Conservation (phyloP, 2,329 filamentous ascomycete species). For the Verticillium tricorpus region DNA sequence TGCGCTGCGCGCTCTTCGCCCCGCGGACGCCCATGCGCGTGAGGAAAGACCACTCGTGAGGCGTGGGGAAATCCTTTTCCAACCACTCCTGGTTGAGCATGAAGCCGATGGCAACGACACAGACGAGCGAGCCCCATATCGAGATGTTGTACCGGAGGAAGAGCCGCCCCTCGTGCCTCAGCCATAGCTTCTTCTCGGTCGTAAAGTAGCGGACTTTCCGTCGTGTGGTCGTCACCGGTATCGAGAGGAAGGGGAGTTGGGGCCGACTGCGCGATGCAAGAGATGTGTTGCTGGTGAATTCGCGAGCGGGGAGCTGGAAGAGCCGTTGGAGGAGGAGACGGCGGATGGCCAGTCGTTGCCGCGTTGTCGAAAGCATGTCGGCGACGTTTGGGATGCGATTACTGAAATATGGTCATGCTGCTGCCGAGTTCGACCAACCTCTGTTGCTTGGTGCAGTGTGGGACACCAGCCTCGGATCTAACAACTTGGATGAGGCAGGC, state of each 20-base stretch:
- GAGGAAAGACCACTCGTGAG: constrained; percentile 72
- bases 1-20: constrained; percentile 54
- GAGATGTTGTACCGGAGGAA: constrained; percentile 64
- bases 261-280: constrained; percentile 30
- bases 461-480: background rate
- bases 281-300: constrained; percentile 14
- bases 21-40: constrained; percentile 65
- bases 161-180: constrained; percentile 66
- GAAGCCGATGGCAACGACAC: constrained; percentile 57
- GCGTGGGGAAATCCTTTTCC: constrained; percentile 74
- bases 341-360: constrained; percentile 31
- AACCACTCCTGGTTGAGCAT: constrained; percentile 69
- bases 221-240: constrained; percentile 37
- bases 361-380: constrained; percentile 23
- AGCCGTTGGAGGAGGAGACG: constrained; percentile 21
- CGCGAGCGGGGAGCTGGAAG: constrained; percentile 10
- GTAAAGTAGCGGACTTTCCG: constrained; percentile 68
- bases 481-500: background rate
- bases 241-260: constrained; percentile 47
- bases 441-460: background rate
- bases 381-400: background rate
- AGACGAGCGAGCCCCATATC: constrained; percentile 59
- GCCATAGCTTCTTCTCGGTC: constrained; percentile 68
- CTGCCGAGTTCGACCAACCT: background rate
- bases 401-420: background rate